A percentile compares a stretch with the other conserved stretches of the same genome.
phyloP scores from a whole-genome alignment of 352 stramenopile species.

The Phytopythium litorale region DNA sequence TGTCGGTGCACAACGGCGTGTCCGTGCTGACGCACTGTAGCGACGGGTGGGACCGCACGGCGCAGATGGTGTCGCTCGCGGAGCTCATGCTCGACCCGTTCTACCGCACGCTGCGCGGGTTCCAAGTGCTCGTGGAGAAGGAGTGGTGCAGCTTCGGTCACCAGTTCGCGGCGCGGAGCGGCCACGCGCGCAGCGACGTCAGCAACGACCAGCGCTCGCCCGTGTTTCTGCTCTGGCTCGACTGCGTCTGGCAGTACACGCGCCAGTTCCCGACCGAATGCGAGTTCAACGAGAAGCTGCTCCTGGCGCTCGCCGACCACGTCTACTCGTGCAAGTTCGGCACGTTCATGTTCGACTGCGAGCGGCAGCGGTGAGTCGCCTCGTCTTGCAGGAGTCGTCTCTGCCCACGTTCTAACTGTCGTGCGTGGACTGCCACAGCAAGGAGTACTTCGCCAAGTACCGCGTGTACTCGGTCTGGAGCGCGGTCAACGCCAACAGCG shows the following conservation, averaged over 20 bases:
- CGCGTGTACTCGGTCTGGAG: conserved; percentile 78
- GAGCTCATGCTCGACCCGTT: conserved; percentile 97
- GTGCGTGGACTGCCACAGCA: conserved; percentile 21
- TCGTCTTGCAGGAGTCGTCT: neutral
- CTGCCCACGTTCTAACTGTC: neutral
- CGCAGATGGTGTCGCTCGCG: conserved; percentile 94
- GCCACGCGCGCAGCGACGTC: conserved; percentile 88
- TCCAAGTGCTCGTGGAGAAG: conserved; percentile 97
- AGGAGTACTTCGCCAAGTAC: conserved; percentile 77
- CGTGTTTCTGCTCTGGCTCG: conserved; percentile 98
- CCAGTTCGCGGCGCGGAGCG: conserved; percentile 94
- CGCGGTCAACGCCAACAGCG: conserved; percentile 67
- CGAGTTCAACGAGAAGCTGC: conserved; percentile 94
- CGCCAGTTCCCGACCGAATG: conserved; percentile 95
- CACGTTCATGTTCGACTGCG: conserved; percentile 97
- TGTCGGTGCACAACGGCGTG: conserved; percentile 90
- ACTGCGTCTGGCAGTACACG: conserved; percentile 97
- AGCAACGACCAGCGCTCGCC: conserved; percentile 94
- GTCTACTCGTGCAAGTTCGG: conserved; percentile 97
- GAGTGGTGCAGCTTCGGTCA: conserved; percentile 99
- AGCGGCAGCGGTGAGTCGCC: conserved; percentile 69
- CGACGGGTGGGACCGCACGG: conserved; percentile 99
- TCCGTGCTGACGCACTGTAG: conserved; percentile 98
- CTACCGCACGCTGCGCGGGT: conserved; percentile 97
- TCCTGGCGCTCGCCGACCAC: conserved; percentile 95